These are phyloP conservation scores for Orbilia oligospora DNA, from an alignment of 2,329 filamentous ascomycete genomes.

Conservation along the genomic window DNA sequence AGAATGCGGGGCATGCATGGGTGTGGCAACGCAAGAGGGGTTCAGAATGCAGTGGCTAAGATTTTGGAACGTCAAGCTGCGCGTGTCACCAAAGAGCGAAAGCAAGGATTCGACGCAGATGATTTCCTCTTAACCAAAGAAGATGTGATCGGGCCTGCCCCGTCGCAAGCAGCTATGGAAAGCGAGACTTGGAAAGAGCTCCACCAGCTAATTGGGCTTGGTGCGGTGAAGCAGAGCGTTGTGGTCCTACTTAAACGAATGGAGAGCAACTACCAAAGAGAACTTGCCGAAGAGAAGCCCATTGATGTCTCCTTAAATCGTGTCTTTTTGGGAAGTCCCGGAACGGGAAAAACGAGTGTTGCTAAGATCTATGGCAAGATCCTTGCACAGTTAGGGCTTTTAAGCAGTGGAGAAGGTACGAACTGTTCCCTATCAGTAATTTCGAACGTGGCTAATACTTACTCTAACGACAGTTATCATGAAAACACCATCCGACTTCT, in stretches of 20 bases:
- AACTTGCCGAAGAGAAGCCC: conserved; percentile 74
- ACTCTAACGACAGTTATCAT: conserved; percentile 70
- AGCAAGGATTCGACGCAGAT: conserved; percentile 68
- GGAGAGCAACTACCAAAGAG: conserved; percentile 76
- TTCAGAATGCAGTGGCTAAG: conserved; percentile 74
- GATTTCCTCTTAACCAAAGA: conserved; percentile 75
- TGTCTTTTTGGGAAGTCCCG: conserved; percentile 80
- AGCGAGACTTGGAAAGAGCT: conserved; percentile 73
- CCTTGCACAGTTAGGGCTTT: conserved; percentile 76
- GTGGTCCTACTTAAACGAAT: conserved; percentile 74
- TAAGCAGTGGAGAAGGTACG: conserved; percentile 75
- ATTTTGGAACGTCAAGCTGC: conserved; percentile 75
- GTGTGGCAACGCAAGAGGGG: conserved; percentile 80
- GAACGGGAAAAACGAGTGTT: conserved; percentile 82
- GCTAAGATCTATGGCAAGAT: conserved; percentile 81
- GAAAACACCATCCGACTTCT: conserved; percentile 80
- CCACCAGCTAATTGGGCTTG: conserved; percentile 74
- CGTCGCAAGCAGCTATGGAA: conserved; percentile 71
- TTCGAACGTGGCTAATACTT: conserved; percentile 9
- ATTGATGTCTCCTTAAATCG: conserved; percentile 76
- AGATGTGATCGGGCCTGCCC: conserved; percentile 79
- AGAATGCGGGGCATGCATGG: conserved; percentile 75
- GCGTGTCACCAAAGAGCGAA: conserved; percentile 71
- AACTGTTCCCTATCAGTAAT: not conserved
- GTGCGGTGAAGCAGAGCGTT: conserved; percentile 75